These are phyloP conservation scores for Singerocomus rubriflavus DNA, from an alignment of 1,284 basidiomycete species.

Conservation along the genomic window DNA sequence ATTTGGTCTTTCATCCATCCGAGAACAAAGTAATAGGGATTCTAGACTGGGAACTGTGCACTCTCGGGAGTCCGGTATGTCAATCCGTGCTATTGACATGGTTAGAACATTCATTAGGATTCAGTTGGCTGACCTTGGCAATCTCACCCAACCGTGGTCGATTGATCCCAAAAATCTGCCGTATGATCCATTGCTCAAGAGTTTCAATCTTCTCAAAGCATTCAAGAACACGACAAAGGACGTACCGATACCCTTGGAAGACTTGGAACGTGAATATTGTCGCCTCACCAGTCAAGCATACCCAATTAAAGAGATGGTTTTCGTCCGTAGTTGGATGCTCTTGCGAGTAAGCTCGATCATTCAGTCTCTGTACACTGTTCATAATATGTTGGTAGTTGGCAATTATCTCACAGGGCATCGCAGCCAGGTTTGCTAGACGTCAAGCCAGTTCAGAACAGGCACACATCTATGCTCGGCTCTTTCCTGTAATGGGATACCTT, in stretches of 20 bases:
- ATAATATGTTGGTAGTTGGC: conserved; percentile 51
- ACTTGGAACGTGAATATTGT: conserved; percentile 78
- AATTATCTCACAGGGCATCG: conserved; percentile 91
- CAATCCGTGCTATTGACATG: background rate
- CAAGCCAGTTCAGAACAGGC: conserved; percentile 87
- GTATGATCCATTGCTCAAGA: conserved; percentile 12
- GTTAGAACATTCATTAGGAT: conserved; percentile 2
- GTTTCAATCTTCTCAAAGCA: conserved; percentile 37
- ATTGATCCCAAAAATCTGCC: conserved; percentile 50
- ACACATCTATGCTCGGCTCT: conserved; percentile 49
- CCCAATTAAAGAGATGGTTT: conserved; percentile 74
- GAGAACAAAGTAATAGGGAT: conserved; percentile 93
- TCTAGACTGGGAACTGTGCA: conserved; percentile 95
- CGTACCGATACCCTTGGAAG: conserved; percentile 67
- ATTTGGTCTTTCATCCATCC: conserved; percentile 90
- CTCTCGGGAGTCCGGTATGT: conserved; percentile 79
- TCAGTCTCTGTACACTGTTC: background rate
- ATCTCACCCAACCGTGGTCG: conserved; percentile 84
- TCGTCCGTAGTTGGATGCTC: conserved; percentile 84
- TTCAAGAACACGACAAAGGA: conserved; percentile 62
- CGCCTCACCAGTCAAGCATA: conserved; percentile 56
- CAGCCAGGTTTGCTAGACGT: conserved; percentile 79
- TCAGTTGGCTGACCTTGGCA: conserved; percentile 89
- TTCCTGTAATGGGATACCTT: conserved; percentile 63
- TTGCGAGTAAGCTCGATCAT: conserved; percentile 63